These are phyloP conservation scores for Pochonia chlamydosporia DNA, from an alignment of 2,329 filamentous ascomycete genomes.

Conservation along the genomic window DNA sequence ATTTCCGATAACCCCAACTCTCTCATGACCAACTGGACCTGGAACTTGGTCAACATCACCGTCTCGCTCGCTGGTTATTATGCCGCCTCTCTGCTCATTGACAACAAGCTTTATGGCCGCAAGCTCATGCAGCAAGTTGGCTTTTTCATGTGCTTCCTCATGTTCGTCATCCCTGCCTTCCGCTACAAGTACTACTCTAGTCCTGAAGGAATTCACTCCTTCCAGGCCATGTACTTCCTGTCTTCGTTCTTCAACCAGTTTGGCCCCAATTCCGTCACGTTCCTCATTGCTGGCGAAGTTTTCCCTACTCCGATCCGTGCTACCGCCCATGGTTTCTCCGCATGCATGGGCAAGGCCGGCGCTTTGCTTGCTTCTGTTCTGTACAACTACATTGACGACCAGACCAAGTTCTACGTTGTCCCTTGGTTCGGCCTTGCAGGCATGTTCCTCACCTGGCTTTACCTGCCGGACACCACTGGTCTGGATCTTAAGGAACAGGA, in stretches of 20 bases:
- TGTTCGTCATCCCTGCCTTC: constrained; percentile 90
- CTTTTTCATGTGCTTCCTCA: constrained; percentile 87
- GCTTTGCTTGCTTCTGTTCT: constrained; percentile 81
- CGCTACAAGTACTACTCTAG: constrained; percentile 77
- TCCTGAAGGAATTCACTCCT: constrained; percentile 67
- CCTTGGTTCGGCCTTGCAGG: constrained; percentile 92
- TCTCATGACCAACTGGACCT: constrained; percentile 83
- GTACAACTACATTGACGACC: constrained; percentile 88
- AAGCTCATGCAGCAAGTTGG: constrained; percentile 96
- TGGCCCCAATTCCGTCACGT: constrained; percentile 91
- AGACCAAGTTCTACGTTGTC: constrained; percentile 84
- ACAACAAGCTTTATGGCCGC: constrained; percentile 94
- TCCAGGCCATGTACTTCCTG: constrained; percentile 98
- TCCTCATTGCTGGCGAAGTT: constrained; percentile 94
- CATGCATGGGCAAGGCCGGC: constrained; percentile 82
- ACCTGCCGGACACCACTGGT: constrained; percentile 94
- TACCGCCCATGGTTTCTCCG: constrained; percentile 91
- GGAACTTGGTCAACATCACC: constrained; percentile 86
- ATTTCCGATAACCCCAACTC: constrained; percentile 64
- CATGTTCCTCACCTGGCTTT: constrained; percentile 75
- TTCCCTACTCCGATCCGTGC: constrained; percentile 92
- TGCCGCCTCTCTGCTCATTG: constrained; percentile 78
- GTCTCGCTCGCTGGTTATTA: constrained; percentile 89
- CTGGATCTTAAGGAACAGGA: constrained; percentile 97
- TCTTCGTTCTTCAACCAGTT: constrained; percentile 99